These are phyloP conservation scores for Stemphylium beticola DNA, from an alignment of 2,329 filamentous ascomycete species.

Conservation along the genomic window DNA sequence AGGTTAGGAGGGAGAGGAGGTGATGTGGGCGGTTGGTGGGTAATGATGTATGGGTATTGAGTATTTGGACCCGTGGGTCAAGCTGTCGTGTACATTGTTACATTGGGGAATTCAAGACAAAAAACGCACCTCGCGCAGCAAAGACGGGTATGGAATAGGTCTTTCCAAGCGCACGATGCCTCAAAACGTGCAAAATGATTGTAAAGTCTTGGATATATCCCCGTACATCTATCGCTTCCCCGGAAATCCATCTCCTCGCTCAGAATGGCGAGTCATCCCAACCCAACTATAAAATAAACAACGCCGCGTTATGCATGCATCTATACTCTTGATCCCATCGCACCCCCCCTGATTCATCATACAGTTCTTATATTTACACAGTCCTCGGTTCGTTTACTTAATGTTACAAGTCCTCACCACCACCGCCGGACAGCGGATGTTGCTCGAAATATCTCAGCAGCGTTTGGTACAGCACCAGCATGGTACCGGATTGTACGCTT, in stretches of 20 bases:
- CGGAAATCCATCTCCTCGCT: neutral
- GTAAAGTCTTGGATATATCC: neutral
- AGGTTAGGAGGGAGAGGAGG: too few relatives aligned
- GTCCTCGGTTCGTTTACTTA: neutral
- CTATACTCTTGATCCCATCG: neutral
- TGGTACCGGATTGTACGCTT: slow-evolving; percentile 93
- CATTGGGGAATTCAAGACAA: too few relatives aligned
- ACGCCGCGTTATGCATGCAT: slow-evolving; percentile 12
- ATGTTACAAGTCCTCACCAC: slow-evolving; percentile 23
- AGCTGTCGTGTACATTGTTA: too few relatives aligned
- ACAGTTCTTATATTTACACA: neutral
- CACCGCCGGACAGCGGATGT: slow-evolving; percentile 45
- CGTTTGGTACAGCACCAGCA: slow-evolving; percentile 94
- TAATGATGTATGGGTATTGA: too few relatives aligned
- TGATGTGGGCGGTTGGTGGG: too few relatives aligned
- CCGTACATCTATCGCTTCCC: slow-evolving; percentile 14
- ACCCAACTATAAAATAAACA: neutral
- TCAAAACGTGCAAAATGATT: neutral
- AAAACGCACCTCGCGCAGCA: too few relatives aligned
- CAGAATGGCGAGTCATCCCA: neutral
- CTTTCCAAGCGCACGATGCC: too few relatives aligned
- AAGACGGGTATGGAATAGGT: too few relatives aligned
- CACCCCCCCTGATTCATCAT: slow-evolving; percentile 1
- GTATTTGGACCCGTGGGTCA: too few relatives aligned
- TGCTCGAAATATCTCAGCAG: slow-evolving; percentile 77